Conservation (phyloP, 495 filamentous ascomycete species). For the Aspergillus cristatus region DNA sequence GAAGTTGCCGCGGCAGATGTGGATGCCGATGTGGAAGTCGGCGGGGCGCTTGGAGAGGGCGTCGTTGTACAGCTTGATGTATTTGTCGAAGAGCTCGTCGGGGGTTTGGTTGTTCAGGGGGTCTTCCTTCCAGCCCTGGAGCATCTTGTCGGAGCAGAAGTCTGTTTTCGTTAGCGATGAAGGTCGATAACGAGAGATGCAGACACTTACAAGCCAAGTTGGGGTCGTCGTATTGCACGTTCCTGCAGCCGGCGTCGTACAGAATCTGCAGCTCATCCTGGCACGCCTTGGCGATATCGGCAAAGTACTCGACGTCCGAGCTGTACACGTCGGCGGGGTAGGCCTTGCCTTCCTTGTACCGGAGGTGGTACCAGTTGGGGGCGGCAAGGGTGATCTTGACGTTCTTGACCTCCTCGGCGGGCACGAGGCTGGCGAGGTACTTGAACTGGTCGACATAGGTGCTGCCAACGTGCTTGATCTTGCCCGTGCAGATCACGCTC, state of each 20-base stretch:
- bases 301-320: constrained; percentile 63
- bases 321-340: constrained; percentile 57
- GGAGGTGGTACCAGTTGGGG: constrained; percentile 66
- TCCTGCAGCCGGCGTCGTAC: constrained; percentile 59
- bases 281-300: constrained; percentile 65
- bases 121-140: constrained; percentile 54
- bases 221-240: constrained; percentile 69
- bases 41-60: constrained; percentile 51
- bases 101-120: constrained; percentile 45
- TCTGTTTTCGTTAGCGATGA: too few species aligned
- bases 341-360: constrained; percentile 59
- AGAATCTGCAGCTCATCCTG: constrained; percentile 56
- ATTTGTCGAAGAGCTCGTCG: constrained; percentile 61
- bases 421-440: constrained; percentile 54
- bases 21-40: constrained; percentile 69
- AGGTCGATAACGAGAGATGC: too few species aligned
- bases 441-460: constrained; percentile 59
- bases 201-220: constrained; percentile 57
- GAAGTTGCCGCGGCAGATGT: constrained; percentile 77
- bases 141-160: constrained; percentile 71
- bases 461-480: constrained; percentile 57
- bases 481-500: constrained; percentile 61
- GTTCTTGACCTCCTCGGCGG: constrained; percentile 50
- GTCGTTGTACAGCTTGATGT: constrained; percentile 71
- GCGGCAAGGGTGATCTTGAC: constrained; percentile 67